Conservation (phyloP, 805 yeast genomes). For the Zygotorulaspora sp. region DNA sequence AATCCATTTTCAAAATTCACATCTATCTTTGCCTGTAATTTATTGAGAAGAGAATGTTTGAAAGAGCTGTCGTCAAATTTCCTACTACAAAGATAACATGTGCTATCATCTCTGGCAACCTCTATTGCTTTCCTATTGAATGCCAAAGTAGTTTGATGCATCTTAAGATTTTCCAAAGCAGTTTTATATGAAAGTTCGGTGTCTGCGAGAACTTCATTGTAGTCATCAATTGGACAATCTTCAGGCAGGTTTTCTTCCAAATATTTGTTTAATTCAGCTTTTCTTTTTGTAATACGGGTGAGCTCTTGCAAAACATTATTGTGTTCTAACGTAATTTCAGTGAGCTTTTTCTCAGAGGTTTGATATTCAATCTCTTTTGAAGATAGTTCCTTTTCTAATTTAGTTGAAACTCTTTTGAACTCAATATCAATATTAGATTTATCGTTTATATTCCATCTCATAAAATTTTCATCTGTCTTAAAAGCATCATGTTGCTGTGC, state of each 20-base stretch:
- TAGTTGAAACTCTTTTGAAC: constrained; percentile 19
- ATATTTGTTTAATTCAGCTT: constrained; percentile 13
- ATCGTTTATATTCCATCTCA: constrained; percentile 12
- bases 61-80: constrained; percentile 45
- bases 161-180: constrained; percentile 61
- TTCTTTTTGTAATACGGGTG: constrained; percentile 10
- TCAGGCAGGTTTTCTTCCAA: constrained; percentile 37
- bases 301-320: constrained; percentile 14
- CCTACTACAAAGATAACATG: constrained; percentile 72
- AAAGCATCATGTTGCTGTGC: constrained; percentile 7
- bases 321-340: constrained; percentile 17
- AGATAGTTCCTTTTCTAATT: constrained; percentile 21
- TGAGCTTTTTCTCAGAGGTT: constrained; percentile 13
- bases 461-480: constrained; percentile 9
- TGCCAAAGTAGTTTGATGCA: constrained; percentile 61
- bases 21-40: constrained; percentile 32
- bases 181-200: constrained; percentile 59
- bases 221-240: constrained; percentile 44
- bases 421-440: constrained; percentile 20
- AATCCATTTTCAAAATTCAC: constrained; percentile 34
- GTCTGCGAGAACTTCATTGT: constrained; percentile 46
- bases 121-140: constrained; percentile 69
- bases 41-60: constrained; percentile 27
- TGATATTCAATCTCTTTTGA: constrained; percentile 13
- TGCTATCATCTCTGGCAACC: constrained; percentile 50